A percentile compares a stretch with the other conserved stretches of the same genome.
These are phyloP conservation scores for Hypoxylon sp. DNA, from an alignment of 2,329 filamentous ascomycete species.

Conservation along the genomic window DNA sequence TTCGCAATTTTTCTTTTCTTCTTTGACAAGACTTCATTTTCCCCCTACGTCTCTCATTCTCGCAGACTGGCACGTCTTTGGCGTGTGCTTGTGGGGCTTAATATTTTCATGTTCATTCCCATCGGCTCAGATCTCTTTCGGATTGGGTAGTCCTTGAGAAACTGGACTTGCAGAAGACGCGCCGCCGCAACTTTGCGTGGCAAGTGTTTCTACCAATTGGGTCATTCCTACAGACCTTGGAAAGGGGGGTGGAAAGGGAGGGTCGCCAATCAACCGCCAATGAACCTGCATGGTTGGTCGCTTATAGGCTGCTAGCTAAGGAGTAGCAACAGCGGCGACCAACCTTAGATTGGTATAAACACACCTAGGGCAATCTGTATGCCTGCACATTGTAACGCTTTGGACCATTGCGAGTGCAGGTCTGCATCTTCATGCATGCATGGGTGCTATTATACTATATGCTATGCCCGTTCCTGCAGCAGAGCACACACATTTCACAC, in stretches of 20 bases:
- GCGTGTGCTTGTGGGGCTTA: constrained; percentile 34
- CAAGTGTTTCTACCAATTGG: constrained; percentile 40
- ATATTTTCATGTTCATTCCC: constrained; percentile 26
- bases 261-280: constrained; percentile 34
- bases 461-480: constrained; percentile 49
- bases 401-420: constrained; percentile 45
- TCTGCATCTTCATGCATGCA: constrained; percentile 37
- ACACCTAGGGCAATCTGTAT: constrained; percentile 21
- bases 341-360: constrained; percentile 37
- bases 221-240: constrained; percentile 20
- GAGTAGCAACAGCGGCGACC: constrained; percentile 25
- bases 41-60: constrained; percentile 1
- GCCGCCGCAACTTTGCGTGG: constrained; percentile 37
- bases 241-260: constrained; percentile 27
- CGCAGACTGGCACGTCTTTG: constrained; percentile 25
- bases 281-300: constrained; percentile 23
- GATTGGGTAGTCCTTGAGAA: constrained; percentile 33
- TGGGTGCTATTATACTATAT: constrained; percentile 22
- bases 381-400: constrained; percentile 45
- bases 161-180: constrained; percentile 38
- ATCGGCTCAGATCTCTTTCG: constrained; percentile 24
- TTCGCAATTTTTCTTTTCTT: not conserved
- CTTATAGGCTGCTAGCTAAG: constrained; percentile 38
- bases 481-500: constrained; percentile 39
- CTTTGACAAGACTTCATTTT: constrained; percentile 23